Conservation (phyloP, 2,329 filamentous ascomycete species). For the Aspergillus calidoustus region DNA sequence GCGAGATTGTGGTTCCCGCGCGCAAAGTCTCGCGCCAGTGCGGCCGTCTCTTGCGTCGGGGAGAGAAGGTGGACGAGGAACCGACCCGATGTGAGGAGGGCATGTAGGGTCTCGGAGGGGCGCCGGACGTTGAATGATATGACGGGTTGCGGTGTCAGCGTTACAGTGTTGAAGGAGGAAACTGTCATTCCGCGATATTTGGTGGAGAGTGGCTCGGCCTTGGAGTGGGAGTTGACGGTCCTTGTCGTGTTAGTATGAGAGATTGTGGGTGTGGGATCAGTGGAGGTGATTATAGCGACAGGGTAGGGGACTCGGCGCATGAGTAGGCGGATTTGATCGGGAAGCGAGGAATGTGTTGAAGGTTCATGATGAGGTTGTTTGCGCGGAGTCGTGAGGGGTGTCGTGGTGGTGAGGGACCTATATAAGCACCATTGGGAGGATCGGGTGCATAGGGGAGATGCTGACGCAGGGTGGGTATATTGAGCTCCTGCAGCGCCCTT, state of each 20-base stretch:
- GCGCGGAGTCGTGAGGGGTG: slow-evolving; percentile 6
- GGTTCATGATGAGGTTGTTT: not conserved
- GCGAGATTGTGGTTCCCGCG: slow-evolving; percentile 44
- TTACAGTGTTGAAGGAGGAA: slow-evolving; percentile 65
- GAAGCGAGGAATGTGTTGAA: slow-evolving; percentile 21
- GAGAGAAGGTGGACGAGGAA: slow-evolving; percentile 60
- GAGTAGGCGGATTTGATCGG: slow-evolving; percentile 47
- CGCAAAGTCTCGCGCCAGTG: slow-evolving; percentile 46
- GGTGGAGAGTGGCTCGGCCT: not conserved
- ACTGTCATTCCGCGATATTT: slow-evolving; percentile 59
- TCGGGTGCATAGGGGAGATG: not conserved
- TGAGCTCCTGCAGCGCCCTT: not conserved
- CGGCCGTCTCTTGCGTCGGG: slow-evolving; percentile 36
- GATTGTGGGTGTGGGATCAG: slow-evolving; percentile 33
- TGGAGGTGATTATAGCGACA: slow-evolving; percentile 60
- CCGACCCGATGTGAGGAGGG: slow-evolving; percentile 50
- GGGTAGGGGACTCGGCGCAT: slow-evolving; percentile 63
- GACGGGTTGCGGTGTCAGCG: slow-evolving; percentile 58
- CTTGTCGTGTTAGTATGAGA: slow-evolving; percentile 9
- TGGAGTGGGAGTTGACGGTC: not conserved
- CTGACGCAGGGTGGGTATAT: not conserved
- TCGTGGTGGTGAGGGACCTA: slow-evolving; percentile 20
- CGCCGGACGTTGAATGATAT: slow-evolving; percentile 65
- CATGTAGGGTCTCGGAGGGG: slow-evolving; percentile 61
- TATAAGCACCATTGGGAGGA: not conserved